phyloP scores from a whole-genome alignment of 352 stramenopile species.

The Thalassiosira allenii region DNA sequence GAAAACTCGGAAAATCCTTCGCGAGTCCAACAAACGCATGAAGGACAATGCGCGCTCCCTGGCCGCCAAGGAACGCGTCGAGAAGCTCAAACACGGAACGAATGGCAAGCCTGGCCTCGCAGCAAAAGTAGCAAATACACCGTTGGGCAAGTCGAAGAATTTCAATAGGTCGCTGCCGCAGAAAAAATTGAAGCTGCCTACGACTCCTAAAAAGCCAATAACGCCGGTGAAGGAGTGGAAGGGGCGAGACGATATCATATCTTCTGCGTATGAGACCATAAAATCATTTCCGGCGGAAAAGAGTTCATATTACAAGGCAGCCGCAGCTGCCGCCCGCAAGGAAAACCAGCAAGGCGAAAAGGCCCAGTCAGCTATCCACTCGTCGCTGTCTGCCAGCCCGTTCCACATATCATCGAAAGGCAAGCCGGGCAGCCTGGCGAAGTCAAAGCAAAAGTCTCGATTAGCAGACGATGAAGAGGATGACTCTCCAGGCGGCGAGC shows the following conservation, averaged over 20 bases:
- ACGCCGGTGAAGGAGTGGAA: slow-evolving; percentile 51
- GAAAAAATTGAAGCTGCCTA: neutral
- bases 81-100: slow-evolving; percentile 42
- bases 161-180: slow-evolving; percentile 9
- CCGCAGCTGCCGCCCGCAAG: slow-evolving; percentile 13
- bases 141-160: slow-evolving; percentile 15
- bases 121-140: slow-evolving; percentile 3
- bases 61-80: slow-evolving; percentile 46
- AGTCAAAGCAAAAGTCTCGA: slow-evolving; percentile 18
- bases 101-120: slow-evolving; percentile 4
- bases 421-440: neutral
- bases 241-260: slow-evolving; percentile 56
- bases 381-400: slow-evolving; percentile 48
- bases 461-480: neutral
- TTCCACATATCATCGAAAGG: slow-evolving; percentile 33
- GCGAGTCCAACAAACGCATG: slow-evolving; percentile 51
- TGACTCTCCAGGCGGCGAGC: slow-evolving; percentile 18
- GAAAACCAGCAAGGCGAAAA: slow-evolving; percentile 18
- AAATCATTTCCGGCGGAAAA: slow-evolving; percentile 45
- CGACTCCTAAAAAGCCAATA: slow-evolving; percentile 8
- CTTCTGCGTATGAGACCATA: slow-evolving; percentile 55
- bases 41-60: slow-evolving; percentile 39
- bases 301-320: too few relatives aligned
- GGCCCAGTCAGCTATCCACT: slow-evolving; percentile 3
- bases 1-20: slow-evolving; percentile 63